Evolutionary conservation across 768 basidiomycete genomes (phyloP), one percentile per base, ranked within the genome.

Genomic region (Termitomyces sp.): DNA sequence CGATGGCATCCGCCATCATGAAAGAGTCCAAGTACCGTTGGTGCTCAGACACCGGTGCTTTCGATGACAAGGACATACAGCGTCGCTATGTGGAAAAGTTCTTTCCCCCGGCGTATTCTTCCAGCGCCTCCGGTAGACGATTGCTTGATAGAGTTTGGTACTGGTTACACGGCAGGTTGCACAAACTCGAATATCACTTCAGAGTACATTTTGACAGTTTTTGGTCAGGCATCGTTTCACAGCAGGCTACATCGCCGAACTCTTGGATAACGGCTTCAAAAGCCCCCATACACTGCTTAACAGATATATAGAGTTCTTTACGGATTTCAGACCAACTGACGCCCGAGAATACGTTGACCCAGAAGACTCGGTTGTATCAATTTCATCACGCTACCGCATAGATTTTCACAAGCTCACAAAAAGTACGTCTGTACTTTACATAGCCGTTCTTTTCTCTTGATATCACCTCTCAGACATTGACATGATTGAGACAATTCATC

Each of bases 1-100:
- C 76, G 0, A 76, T 78, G 74, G 71, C 76, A 2, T 76, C 74
- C 6, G 77, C 74, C 1, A 72, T 77, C 48, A 77, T 79, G 76
- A 79, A 79, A 58, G 76, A 76, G 32, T 76, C 76, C 0, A 66
- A 67, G 22, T 77, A 79, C 56, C 73, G 77, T 5, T 75, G 74
- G 74, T 77, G 74, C 59, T 77, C 74, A 0, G 76, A 77, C 54
- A 79, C 76, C 0, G 77, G 77, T 1, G 76, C 75, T 5, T 79
- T 79, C 56, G 74, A 75, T 48, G 59, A 62, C 12, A 55, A 61
- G 50, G 65, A 67, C 7, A 62, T 67, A 16, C 76, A 78, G 50
- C 64, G 61, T 16, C 63, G 56, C 10, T 80, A 78, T 59, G 44
- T 80, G 41, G 41, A 66, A 48, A 72, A 71, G 53, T 78, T 75